A percentile compares a stretch with the other conserved stretches of the same genome.
phyloP scores from a whole-genome alignment of 345 rosid genomes.

The Dovyalis caffra region DNA sequence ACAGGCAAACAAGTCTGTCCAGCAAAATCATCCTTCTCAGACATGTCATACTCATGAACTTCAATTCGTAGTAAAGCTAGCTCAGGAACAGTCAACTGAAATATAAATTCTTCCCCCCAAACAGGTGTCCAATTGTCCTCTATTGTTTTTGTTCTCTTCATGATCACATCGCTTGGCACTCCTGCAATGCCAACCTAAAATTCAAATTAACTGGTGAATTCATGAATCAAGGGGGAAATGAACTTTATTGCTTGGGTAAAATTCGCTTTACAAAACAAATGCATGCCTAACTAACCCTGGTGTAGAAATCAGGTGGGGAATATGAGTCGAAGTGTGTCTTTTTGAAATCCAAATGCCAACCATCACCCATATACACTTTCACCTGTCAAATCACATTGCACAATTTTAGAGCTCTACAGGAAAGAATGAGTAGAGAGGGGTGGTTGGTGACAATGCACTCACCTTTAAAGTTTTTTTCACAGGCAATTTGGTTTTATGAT shows the following conservation, averaged over 20 bases:
- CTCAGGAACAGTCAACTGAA: conserved; percentile 30
- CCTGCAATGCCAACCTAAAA: conserved; percentile 34
- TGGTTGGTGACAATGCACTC: not conserved
- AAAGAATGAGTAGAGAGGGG: not conserved
- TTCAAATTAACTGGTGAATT: not conserved
- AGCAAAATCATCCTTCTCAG: conserved; percentile 24
- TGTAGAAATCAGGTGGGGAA: conserved; percentile 34
- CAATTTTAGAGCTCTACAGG: not conserved
- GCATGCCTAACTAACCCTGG: conserved; percentile 16
- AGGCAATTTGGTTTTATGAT: conserved; percentile 19
- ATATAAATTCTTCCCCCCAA: conserved; percentile 29
- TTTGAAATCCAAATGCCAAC: conserved; percentile 31
- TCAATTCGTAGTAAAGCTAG: conserved; percentile 29
- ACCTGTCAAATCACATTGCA: conserved; percentile 14
- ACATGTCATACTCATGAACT: conserved; percentile 26
- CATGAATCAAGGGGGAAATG: not conserved
- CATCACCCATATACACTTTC: conserved; percentile 30
- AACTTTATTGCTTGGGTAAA: not conserved
- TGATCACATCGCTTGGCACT: conserved; percentile 13
- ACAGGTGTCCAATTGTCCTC: conserved; percentile 29
- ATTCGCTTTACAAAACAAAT: not conserved
- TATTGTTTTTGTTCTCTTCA: conserved; percentile 18
- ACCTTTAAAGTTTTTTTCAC: conserved; percentile 27
- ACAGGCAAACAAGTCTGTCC: conserved; percentile 30
- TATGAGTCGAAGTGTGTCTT: conserved; percentile 21